Base-by-base conservation (phyloP, 768 basidiomycete species). In the Boletus edulis region DNA sequence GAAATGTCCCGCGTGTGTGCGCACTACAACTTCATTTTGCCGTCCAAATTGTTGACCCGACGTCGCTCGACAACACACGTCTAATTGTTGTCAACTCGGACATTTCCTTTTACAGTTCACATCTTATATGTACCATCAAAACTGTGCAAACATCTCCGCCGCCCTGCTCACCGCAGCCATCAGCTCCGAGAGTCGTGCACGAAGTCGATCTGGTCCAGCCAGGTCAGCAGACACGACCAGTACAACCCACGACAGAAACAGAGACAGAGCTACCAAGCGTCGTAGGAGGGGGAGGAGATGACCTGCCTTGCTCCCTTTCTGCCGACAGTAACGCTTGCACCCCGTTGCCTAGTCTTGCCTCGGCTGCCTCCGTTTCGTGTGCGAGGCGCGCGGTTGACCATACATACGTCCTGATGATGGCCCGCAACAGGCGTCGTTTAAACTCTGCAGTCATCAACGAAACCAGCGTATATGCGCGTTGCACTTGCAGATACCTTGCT, bases 291-390 rank as follows among this genome's bases (percentile, higher is more conserved):
- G 50, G 49, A 37, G 35, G 57, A 63, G 70, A 69, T 39, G 56
- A 72, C 72, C 61, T 73, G 72, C 70, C 70, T 72, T 72, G 69
- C 46, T 72, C 70, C 48, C 55, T 54, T 39, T 63, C 62, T 4
- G 55, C 57, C 37, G 49, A 34, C 32, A 68, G 15, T 50, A 73
- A 13, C 0, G 2, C 59, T n/a, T 63, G 53, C 41, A 70, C 53
- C 0, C 46, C 65, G 12, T 34, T 32, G 15, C 38, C 45, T 4
- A 72, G 52, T n/a, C 24, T 35, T 0, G 38, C 51, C n/a, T 67
- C 61, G 2, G 58, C 58, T 0, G 32, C 12, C 37, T 56, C 39
- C 29, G 54, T 48, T 32, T 71, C 71, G 7, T 59, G 56, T 17
- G 46, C 37, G 13, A 66, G 22, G 0, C 69, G 65, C 5, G 65